Evolutionary conservation across 805 yeast genomes (phyloP).

Genomic region (Yarrowia bubula): DNA sequence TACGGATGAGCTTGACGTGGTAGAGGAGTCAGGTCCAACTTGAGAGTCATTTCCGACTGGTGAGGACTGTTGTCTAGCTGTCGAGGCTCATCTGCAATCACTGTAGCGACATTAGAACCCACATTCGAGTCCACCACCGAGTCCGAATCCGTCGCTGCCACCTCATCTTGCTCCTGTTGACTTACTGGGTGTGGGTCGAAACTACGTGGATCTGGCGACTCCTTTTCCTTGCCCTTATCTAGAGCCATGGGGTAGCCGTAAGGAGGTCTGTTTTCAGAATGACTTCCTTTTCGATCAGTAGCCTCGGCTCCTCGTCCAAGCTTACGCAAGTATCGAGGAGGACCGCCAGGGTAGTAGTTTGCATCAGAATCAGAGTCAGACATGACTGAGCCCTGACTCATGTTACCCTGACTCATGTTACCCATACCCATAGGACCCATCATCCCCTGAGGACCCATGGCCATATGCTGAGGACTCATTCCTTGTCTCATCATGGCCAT

Average conservation of each 20-base stretch:
- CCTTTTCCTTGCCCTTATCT: constrained; percentile 8
- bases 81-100: background rate
- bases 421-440: constrained; percentile 1
- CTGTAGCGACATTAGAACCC: constrained; percentile 1
- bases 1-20: background rate
- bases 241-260: constrained; percentile 9
- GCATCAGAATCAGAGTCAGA: constrained; percentile 15
- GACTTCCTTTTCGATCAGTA: background rate
- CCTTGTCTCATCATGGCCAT: constrained; percentile 17
- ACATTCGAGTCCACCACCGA: background rate
- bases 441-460: background rate
- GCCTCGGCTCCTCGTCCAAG: constrained; percentile 4
- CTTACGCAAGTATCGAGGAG: constrained; percentile 6
- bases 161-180: background rate
- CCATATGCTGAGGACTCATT: constrained; percentile 3
- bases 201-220: constrained; percentile 1
- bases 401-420: background rate
- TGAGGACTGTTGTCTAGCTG: background rate
- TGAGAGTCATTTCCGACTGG: constrained; percentile 5
- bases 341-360: constrained; percentile 5
- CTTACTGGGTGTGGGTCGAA: constrained; percentile 17
- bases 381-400: background rate
- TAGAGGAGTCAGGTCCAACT: background rate
- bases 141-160: background rate
- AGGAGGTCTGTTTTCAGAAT: constrained; percentile 1